Base-by-base conservation (phyloP, 768 basidiomycete genomes). In the Tephrocybe sp. region DNA sequence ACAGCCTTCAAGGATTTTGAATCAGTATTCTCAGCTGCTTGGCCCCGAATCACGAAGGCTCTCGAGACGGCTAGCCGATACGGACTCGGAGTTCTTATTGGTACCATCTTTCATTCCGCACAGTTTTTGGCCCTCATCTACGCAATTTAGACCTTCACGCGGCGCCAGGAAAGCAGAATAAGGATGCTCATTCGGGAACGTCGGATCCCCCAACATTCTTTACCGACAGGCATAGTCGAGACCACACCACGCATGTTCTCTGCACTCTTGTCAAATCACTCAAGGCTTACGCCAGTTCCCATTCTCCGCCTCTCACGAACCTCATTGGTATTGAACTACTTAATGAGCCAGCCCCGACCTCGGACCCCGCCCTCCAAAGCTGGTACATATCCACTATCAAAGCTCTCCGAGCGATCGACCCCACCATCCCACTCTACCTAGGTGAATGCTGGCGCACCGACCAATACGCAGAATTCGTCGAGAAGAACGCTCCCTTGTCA, bases 391-490 rank as follows among this genome's bases (percentile, higher is more conserved):
- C 69, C 3, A 78, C 82, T 1, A 79, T 90, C 52, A 63, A 65
- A 13, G 71, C 72, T 2, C 55, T 91, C 1, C 79, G 79, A 10
- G 45, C 61, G 0, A 61, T 84, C 45, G 77, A 82, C 45, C 63
- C 76, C 0, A 66, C 69, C 2, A 71, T 91, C 18, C 88, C 91
- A 2, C 61, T 92, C 9, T 88, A 88, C 65, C 69, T 92, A 42
- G 74, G 79, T 4, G 91, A 94, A 58, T 82, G 83, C 37, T 94
- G 90, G 90, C 73, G 79, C 59, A 74, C 82, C 1, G 77, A 83
- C 22, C 68, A 77, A 46, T 91, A 88, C 56, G 73, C 82, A 13
- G 67, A 73, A 8, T 87, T 77, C 57, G 68, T 82, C 58, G 65
- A 68, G 5, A 65, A 54, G 39, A 63, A 39, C 8, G 42, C 56